Percentiles rank a stretch among this genome's conserved stretches.
Evolutionary conservation across 306 rosid genomes (phyloP).

Genomic region (Sicyos baderoa): DNA sequence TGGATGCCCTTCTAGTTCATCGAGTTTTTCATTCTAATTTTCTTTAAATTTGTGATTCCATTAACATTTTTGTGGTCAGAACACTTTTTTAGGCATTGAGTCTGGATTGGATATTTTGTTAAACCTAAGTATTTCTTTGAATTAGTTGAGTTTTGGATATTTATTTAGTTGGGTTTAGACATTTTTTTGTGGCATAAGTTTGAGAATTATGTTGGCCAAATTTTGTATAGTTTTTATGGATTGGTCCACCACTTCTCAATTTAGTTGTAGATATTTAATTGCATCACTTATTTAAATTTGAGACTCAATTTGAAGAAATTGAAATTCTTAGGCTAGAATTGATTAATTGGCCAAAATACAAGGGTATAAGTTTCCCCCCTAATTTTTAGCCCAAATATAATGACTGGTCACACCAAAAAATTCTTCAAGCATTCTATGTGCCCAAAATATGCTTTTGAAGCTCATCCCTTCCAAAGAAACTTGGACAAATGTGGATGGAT

Average conservation of each 20-base stretch:
- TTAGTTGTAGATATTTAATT: background rate
- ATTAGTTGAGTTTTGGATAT: background rate
- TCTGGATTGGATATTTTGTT: too few species aligned
- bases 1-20: too few species aligned
- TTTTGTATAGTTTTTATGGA: background rate
- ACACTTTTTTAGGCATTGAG: background rate
- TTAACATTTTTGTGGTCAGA: background rate
- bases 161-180: too few species aligned
- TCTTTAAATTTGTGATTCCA: background rate
- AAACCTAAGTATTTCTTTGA: too few species aligned
- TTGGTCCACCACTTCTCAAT: background rate
- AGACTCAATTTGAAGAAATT: background rate
- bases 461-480: background rate
- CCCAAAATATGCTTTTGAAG: constrained; percentile 3
- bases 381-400: too few species aligned
- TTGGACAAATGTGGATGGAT: constrained; percentile 8
- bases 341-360: background rate
- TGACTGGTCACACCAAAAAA: background rate
- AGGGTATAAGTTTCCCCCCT: background rate
- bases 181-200: background rate
- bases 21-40: too few species aligned
- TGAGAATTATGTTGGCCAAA: background rate
- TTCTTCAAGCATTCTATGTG: background rate
- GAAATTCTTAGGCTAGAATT: background rate
- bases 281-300: background rate